A percentile compares a stretch with the other conserved stretches of the same genome.
Conservation (phyloP, 257 asterid species). For the Primulina tabacum region DNA sequence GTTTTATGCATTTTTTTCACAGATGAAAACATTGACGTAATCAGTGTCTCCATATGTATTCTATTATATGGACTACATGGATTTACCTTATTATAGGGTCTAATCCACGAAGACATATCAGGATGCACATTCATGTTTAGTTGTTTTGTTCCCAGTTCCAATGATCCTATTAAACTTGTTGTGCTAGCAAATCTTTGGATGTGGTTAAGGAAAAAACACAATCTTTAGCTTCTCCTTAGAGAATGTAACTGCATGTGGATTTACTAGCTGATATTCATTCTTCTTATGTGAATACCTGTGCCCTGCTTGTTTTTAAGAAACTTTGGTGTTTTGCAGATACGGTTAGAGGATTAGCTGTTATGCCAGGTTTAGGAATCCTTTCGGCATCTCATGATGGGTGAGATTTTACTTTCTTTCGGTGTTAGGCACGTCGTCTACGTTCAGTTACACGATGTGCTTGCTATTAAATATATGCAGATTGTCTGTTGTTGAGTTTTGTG, state of each 20-base stretch:
- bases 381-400: slow-evolving; percentile 99
- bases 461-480: slow-evolving; percentile 2
- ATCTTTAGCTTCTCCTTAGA: not conserved
- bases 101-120: not conserved
- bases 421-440: slow-evolving; percentile 7
- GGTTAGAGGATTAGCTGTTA: slow-evolving; percentile 80
- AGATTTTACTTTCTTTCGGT: slow-evolving; percentile 16
- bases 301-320: not conserved
- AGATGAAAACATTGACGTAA: not conserved
- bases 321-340: slow-evolving; percentile 58
- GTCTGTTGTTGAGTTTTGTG: slow-evolving; percentile 12
- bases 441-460: slow-evolving; percentile 13
- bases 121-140: slow-evolving; percentile 4
- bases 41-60: not conserved
- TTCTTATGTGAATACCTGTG: not conserved
- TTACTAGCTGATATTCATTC: not conserved
- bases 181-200: slow-evolving; percentile 3
- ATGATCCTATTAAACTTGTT: slow-evolving; percentile 3
- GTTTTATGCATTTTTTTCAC: not conserved
- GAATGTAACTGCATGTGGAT: not conserved
- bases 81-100: not conserved
- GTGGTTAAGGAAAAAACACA: slow-evolving; percentile 7
- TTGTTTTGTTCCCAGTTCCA: not conserved
- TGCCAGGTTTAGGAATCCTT: slow-evolving; percentile 82
- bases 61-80: not conserved